Percentiles rank a stretch among this genome's conserved stretches.
Conservation (phyloP, 2,329 filamentous ascomycete genomes). For the Paraphoma sp. region DNA sequence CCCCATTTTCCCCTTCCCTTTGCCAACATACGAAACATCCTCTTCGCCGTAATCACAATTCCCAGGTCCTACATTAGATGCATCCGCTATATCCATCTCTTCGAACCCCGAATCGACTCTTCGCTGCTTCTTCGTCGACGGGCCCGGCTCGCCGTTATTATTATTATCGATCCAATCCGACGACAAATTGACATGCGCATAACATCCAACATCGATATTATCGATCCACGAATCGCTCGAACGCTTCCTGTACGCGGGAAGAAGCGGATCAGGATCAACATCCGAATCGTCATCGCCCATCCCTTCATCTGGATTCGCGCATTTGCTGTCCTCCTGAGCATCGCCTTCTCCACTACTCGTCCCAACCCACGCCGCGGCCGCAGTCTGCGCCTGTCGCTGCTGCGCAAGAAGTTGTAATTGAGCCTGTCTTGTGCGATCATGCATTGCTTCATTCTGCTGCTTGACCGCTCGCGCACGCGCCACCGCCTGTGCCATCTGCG, state of each 20-base stretch:
- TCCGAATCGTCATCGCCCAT: neutral
- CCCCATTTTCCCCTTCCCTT: slow-evolving; percentile 12
- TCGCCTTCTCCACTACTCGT: too few relatives aligned
- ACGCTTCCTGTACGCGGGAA: neutral
- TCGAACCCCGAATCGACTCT: slow-evolving; percentile 4
- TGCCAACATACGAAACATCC: slow-evolving; percentile 6
- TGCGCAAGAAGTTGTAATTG: too few relatives aligned
- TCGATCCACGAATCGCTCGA: neutral
- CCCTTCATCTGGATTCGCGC: neutral
- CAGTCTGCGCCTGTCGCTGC: too few relatives aligned
- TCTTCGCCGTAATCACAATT: neutral
- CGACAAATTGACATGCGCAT: neutral
- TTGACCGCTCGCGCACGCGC: too few relatives aligned
- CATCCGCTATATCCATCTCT: neutral
- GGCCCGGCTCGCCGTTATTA: neutral
- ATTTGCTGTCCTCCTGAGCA: neutral
- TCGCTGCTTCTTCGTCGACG: neutral
- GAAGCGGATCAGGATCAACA: neutral
- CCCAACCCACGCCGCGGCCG: too few relatives aligned
- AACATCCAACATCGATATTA: neutral
- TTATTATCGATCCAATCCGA: neutral
- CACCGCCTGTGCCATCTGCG: too few relatives aligned
- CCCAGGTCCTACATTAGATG: neutral
- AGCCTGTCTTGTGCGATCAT: too few relatives aligned
- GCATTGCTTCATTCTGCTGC: too few relatives aligned